Evolutionary conservation across 352 stramenopile species (phyloP).

Genomic region (Globisporangium nunn): DNA sequence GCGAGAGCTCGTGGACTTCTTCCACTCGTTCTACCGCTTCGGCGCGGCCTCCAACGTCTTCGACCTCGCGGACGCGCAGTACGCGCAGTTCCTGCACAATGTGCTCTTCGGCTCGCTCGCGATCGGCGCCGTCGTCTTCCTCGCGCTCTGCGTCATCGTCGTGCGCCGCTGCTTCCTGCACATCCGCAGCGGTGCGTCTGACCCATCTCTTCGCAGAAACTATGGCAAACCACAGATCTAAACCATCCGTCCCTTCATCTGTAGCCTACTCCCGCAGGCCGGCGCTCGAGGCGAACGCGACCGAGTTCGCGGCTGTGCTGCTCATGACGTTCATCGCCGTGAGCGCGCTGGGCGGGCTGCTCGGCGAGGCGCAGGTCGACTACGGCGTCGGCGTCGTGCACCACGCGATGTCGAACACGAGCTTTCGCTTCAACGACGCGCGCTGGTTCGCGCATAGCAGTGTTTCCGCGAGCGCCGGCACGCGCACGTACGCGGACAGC

Average conservation of each 20-base stretch:
- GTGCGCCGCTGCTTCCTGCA: constrained; percentile 64
- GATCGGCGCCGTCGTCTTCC: constrained; percentile 55
- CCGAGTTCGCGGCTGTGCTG: constrained; percentile 65
- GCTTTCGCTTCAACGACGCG: constrained; percentile 36
- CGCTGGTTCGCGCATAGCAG: constrained; percentile 27
- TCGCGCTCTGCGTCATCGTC: constrained; percentile 57
- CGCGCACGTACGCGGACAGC: constrained; percentile 44
- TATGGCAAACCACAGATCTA: neutral
- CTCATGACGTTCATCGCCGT: constrained; percentile 70
- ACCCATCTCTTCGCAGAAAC: neutral
- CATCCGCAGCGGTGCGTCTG: constrained; percentile 47
- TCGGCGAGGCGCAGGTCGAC: constrained; percentile 76
- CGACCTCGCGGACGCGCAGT: constrained; percentile 38
- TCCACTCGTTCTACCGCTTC: constrained; percentile 81
- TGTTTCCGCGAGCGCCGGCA: constrained; percentile 24
- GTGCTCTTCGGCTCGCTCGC: constrained; percentile 59
- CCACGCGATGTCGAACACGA: constrained; percentile 70
- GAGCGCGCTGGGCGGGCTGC: constrained; percentile 54
- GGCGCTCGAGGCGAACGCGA: constrained; percentile 37
- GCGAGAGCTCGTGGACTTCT: constrained; percentile 59
- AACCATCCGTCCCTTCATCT: neutral
- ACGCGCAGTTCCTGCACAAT: constrained; percentile 62
- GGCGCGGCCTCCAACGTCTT: constrained; percentile 44
- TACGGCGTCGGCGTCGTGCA: constrained; percentile 72
- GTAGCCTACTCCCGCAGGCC: constrained; percentile 35